phyloP scores from a whole-genome alignment of 225 moss, liverwort and hornwort genomes.

The Takakia lepidozioides region DNA sequence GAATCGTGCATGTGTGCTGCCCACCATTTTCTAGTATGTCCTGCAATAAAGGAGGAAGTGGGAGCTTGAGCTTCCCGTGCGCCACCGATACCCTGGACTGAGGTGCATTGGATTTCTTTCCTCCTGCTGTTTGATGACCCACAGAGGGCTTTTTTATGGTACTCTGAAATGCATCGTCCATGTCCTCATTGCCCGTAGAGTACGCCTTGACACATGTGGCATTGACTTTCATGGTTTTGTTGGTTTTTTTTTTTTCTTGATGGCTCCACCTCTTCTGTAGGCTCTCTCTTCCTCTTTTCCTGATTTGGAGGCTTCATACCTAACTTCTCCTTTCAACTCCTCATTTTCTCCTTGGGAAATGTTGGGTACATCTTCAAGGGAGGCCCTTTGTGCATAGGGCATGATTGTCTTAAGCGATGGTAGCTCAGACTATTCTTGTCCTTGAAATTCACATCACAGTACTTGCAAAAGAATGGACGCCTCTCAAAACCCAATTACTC shows the following conservation, averaged over 20 bases:
- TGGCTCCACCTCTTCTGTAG: background rate
- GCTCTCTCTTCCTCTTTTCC: background rate
- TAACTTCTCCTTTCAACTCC: background rate
- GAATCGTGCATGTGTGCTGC: background rate
- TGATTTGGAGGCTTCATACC: background rate
- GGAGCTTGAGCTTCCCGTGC: background rate
- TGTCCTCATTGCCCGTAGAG: too few relatives aligned
- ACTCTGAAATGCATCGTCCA: background rate
- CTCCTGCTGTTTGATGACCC: background rate
- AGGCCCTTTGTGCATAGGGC: too few relatives aligned
- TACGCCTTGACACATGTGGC: too few relatives aligned
- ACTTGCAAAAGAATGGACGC: too few relatives aligned
- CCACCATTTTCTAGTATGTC: background rate
- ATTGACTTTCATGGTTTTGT: background rate
- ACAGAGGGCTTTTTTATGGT: background rate
- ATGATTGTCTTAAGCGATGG: too few relatives aligned
- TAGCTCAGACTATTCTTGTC: too few relatives aligned
- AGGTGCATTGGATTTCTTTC: background rate
- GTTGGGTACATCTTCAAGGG: background rate
- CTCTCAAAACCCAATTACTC: too few relatives aligned
- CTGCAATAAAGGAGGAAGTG: background rate
- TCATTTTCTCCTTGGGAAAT: too few relatives aligned
- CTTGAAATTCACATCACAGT: too few relatives aligned
- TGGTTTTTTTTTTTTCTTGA: background rate
- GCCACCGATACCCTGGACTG: background rate